Conservation (phyloP, 2,329 filamentous ascomycete genomes). For the Fonsecaea monophora region DNA sequence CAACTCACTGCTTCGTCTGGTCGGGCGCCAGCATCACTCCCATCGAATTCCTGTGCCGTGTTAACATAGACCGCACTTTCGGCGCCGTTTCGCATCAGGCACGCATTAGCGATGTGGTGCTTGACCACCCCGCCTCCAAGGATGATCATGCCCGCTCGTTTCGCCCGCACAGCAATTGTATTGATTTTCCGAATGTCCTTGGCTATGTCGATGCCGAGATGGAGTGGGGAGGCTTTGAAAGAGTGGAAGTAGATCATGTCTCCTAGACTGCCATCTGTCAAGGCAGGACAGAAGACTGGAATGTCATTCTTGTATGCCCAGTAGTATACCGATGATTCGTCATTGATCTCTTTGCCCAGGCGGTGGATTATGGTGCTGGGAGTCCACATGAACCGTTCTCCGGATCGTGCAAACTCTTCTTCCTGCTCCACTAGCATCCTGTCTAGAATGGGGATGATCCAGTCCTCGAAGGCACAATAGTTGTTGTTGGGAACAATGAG, state of each 20-base stretch:
- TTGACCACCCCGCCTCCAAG: conserved; percentile 95
- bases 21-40: conserved; percentile 90
- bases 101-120: conserved; percentile 98
- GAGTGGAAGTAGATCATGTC: conserved; percentile 99
- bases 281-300: conserved; percentile 92
- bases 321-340: conserved; percentile 90
- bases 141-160: conserved; percentile 92
- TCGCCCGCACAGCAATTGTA: conserved; percentile 84
- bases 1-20: conserved; percentile 97
- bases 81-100: conserved; percentile 95
- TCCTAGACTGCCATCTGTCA: conserved; percentile 92
- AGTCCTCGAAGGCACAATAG: conserved; percentile 97
- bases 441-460: conserved; percentile 95
- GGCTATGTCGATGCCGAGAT: conserved; percentile 87
- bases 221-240: conserved; percentile 82
- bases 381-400: conserved; percentile 84
- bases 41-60: conserved; percentile 96
- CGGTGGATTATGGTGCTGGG: conserved; percentile 90
- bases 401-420: conserved; percentile 68
- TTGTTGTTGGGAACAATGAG: conserved; percentile 95
- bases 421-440: conserved; percentile 94
- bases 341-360: conserved; percentile 90
- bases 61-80: conserved; percentile 98
- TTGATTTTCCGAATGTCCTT: conserved; percentile 94
- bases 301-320: conserved; percentile 98